These are phyloP conservation scores for Diphasiastrum complanatum DNA, from an alignment of 83 land plant species.

Conservation along the genomic window DNA sequence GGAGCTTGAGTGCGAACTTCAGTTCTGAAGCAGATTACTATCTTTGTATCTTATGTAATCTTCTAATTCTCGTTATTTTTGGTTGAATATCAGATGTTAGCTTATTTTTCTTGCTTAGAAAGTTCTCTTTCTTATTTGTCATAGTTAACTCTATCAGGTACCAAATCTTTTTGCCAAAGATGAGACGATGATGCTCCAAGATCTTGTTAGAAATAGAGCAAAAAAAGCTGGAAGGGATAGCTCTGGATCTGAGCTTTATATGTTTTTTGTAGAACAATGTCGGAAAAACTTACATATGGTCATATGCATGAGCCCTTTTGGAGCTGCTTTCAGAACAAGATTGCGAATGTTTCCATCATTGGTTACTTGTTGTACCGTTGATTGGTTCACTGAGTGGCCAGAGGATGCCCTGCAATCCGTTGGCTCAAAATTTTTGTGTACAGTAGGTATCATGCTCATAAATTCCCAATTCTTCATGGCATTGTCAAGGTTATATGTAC, in stretches of 20 bases:
- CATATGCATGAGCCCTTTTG: constrained; percentile 43
- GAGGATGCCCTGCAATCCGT: constrained; percentile 38
- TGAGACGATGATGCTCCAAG: constrained; percentile 30
- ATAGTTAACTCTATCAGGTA: constrained; percentile 16
- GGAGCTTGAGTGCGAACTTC: too few species aligned
- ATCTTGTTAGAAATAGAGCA: constrained; percentile 25
- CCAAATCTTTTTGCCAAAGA: constrained; percentile 39
- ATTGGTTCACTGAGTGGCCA: constrained; percentile 48
- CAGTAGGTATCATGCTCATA: too few species aligned
- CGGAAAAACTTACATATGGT: constrained; percentile 39
- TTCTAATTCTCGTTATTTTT: too few species aligned
- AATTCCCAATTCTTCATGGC: too few species aligned
- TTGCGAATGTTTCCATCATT: constrained; percentile 43
- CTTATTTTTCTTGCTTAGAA: too few species aligned
- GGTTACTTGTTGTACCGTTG: constrained; percentile 41
- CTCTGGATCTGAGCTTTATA: constrained; percentile 27
- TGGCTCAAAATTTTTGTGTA: constrained; percentile 31
- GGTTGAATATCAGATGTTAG: too few species aligned
- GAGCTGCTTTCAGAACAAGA: constrained; percentile 36
- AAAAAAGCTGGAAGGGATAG: constrained; percentile 37
- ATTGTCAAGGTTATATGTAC: too few species aligned
- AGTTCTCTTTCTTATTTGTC: background rate
- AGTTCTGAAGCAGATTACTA: too few species aligned
- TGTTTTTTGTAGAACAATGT: constrained; percentile 41
- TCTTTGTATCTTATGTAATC: too few species aligned